Conservation (phyloP, 2,329 filamentous ascomycete species). For the Arthrobotrys pseudoclavata region DNA sequence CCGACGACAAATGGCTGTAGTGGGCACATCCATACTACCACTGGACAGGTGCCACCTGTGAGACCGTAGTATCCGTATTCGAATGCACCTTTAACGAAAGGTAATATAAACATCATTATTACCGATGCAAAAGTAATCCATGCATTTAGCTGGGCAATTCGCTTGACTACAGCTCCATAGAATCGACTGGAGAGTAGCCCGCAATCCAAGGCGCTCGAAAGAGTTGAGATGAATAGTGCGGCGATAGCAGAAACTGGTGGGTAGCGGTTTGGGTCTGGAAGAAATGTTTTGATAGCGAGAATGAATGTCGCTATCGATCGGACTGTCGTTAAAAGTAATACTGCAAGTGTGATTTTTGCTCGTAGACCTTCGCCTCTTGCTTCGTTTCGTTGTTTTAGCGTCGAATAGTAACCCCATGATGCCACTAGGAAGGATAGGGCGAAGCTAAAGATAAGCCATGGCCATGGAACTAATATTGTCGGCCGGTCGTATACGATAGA, state of each 20-base stretch:
- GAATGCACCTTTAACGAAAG: slow-evolving; percentile 28
- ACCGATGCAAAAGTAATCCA: slow-evolving; percentile 37
- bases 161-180: slow-evolving; percentile 35
- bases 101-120: slow-evolving; percentile 45
- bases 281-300: slow-evolving; percentile 43
- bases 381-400: slow-evolving; percentile 51
- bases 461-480: slow-evolving; percentile 52
- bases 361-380: slow-evolving; percentile 42
- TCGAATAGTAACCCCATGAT: slow-evolving; percentile 51
- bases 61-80: slow-evolving; percentile 29
- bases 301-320: slow-evolving; percentile 53
- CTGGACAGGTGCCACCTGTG: slow-evolving; percentile 38
- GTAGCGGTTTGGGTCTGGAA: slow-evolving; percentile 22
- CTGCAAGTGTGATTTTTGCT: slow-evolving; percentile 36
- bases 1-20: slow-evolving; percentile 28
- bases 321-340: slow-evolving; percentile 48
- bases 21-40: slow-evolving; percentile 30
- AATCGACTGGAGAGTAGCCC: slow-evolving; percentile 30
- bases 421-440: slow-evolving; percentile 35
- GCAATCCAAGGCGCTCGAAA: slow-evolving; percentile 53
- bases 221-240: slow-evolving; percentile 44
- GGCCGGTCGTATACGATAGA: slow-evolving; percentile 27
- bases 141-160: slow-evolving; percentile 41
- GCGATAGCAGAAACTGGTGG: slow-evolving; percentile 42
- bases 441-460: slow-evolving; percentile 54